These are phyloP conservation scores for Paracamarosporium sp. DNA, from an alignment of 2,329 filamentous ascomycete genomes.

Conservation along the genomic window DNA sequence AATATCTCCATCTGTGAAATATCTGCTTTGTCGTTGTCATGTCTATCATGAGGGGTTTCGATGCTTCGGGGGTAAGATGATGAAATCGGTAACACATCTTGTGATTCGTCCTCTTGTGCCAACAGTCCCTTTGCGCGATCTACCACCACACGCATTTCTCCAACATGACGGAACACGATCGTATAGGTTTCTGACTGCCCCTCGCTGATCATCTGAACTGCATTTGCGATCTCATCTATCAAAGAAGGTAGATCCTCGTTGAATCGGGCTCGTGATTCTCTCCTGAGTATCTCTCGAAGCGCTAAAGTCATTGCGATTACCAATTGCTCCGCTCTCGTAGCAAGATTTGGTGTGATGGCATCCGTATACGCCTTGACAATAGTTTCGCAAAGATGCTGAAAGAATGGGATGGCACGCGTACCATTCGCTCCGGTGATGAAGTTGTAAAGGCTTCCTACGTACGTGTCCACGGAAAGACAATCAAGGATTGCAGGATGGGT, in stretches of 20 bases:
- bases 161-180: conserved; percentile 8
- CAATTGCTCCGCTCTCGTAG: background rate
- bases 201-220: conserved; percentile 6
- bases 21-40: conserved; percentile 43
- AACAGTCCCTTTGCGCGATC: conserved; percentile 25
- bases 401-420: conserved; percentile 38
- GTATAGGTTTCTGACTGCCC: background rate
- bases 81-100: background rate
- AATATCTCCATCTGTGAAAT: conserved; percentile 40
- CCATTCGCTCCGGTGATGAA: conserved; percentile 43
- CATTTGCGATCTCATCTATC: conserved; percentile 13
- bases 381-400: conserved; percentile 29
- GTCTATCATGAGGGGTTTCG: conserved; percentile 26
- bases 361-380: conserved; percentile 4
- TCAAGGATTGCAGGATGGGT: conserved; percentile 43
- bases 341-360: background rate
- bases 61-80: conserved; percentile 34
- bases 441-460: conserved; percentile 42
- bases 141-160: conserved; percentile 22
- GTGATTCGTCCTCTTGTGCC: background rate
- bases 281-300: background rate
- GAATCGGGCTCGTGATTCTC: conserved; percentile 19
- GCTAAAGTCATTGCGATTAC: conserved; percentile 19
- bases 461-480: conserved; percentile 44
- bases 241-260: conserved; percentile 14